A percentile compares a stretch with the other conserved stretches of the same genome.
Conservation (phyloP, 495 filamentous ascomycete genomes). For the Entonaema liquescens region DNA sequence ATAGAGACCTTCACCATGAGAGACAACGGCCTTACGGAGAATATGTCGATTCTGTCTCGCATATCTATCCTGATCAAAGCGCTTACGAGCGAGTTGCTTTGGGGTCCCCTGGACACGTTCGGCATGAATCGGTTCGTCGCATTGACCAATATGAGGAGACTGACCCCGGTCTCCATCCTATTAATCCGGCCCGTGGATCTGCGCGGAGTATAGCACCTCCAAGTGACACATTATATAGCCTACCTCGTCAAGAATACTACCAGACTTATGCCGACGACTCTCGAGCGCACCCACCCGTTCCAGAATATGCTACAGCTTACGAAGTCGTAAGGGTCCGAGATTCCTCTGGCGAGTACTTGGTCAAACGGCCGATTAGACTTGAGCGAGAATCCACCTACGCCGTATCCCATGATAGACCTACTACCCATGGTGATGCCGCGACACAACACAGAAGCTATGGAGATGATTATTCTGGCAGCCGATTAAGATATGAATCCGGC, state of each 20-base stretch:
- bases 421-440: background rate
- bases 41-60: background rate
- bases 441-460: conserved; percentile 9
- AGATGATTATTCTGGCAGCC: background rate
- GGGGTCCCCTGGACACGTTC: conserved; percentile 8
- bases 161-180: conserved; percentile 11
- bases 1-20: background rate
- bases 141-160: conserved; percentile 8
- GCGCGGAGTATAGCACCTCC: conserved; percentile 20
- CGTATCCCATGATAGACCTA: conserved; percentile 2
- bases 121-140: background rate
- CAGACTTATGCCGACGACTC: conserved; percentile 45
- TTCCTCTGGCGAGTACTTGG: conserved; percentile 54
- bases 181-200: conserved; percentile 31
- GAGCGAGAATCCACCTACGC: conserved; percentile 36
- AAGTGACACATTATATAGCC: conserved; percentile 31
- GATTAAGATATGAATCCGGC: background rate
- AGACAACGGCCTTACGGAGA: background rate
- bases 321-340: conserved; percentile 58
- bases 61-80: background rate
- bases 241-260: conserved; percentile 46
- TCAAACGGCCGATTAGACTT: conserved; percentile 52
- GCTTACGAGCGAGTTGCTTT: background rate
- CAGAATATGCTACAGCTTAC: conserved; percentile 44
- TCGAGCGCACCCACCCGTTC: conserved; percentile 36